Conservation (phyloP, 1,284 basidiomycete species). For the Gomphus bonarii region DNA sequence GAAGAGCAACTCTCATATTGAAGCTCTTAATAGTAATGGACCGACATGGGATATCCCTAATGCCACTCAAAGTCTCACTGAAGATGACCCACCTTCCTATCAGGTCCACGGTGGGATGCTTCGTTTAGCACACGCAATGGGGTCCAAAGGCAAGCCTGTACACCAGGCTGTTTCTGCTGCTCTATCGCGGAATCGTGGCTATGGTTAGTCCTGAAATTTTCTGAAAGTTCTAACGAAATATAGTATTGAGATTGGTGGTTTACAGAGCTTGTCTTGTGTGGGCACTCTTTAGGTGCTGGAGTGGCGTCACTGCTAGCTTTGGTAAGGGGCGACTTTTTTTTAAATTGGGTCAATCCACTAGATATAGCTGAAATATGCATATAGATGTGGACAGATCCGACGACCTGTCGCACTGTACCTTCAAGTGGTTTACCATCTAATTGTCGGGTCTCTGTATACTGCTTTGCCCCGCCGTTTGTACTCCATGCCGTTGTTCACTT, state of each 20-base stretch:
- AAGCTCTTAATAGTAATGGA: background rate
- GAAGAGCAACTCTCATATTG: background rate
- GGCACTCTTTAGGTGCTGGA: conserved; percentile 84
- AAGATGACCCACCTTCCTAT: conserved; percentile 27
- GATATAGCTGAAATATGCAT: background rate
- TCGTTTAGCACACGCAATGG: conserved; percentile 71
- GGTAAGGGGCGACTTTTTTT: conserved; percentile 28
- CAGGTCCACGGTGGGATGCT: conserved; percentile 73
- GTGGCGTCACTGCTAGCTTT: conserved; percentile 70
- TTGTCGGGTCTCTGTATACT: conserved; percentile 63
- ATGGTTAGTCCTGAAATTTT: conserved; percentile 36
- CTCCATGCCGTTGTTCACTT: background rate
- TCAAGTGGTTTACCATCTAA: conserved; percentile 62
- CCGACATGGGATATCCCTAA: background rate
- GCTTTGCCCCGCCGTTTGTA: conserved; percentile 67
- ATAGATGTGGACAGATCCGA: conserved; percentile 78
- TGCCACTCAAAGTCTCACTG: background rate
- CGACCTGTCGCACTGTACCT: conserved; percentile 59
- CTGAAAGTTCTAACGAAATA: background rate
- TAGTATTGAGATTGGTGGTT: background rate
- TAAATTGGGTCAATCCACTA: background rate
- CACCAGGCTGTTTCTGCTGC: conserved; percentile 67
- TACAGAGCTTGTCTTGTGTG: conserved; percentile 63
- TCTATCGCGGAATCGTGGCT: conserved; percentile 53
- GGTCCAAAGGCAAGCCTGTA: conserved; percentile 63